Percentiles rank a stretch among this genome's conserved stretches.
Evolutionary conservation across 192 early-diverging fungal genomes (phyloP).

Genomic region (Rhizophagus clarus): DNA sequence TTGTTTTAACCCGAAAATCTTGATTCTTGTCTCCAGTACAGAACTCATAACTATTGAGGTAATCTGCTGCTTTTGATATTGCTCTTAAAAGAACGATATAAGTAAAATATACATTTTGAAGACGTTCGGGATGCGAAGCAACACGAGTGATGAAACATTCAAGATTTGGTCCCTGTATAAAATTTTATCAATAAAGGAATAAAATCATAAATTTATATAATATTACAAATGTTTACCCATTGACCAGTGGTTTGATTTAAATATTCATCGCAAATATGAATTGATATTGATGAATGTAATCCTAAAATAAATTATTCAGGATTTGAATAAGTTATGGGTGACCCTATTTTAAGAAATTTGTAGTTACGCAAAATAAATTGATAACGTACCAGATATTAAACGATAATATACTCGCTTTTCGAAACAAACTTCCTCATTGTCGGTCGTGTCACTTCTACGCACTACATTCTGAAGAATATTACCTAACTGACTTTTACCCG

Average conservation of each 20-base stretch:
- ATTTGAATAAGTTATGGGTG: too few species aligned
- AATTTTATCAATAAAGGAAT: neutral
- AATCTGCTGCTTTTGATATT: constrained; percentile 79
- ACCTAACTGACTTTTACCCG: constrained; percentile 34
- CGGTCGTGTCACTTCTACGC: neutral
- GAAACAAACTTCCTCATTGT: constrained; percentile 63
- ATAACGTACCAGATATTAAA: constrained; percentile 56
- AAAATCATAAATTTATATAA: neutral
- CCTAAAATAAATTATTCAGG: constrained; percentile 41
- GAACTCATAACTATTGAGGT: constrained; percentile 74
- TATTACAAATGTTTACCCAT: constrained; percentile 64
- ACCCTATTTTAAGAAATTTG: too few species aligned
- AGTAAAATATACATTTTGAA: constrained; percentile 96
- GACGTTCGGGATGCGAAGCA: constrained; percentile 84
- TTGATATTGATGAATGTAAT: constrained; percentile 94
- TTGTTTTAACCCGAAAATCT: constrained; percentile 53
- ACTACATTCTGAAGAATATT: constrained; percentile 3
- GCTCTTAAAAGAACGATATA: constrained; percentile 87
- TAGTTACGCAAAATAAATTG: neutral
- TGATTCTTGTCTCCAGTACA: constrained; percentile 61
- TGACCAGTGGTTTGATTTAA: constrained; percentile 83
- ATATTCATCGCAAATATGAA: constrained; percentile 95
- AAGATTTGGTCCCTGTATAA: constrained; percentile 69
- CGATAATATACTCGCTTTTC: constrained; percentile 86
- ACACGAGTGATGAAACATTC: constrained; percentile 91